phyloP scores from a whole-genome alignment of 495 filamentous ascomycete genomes.

The Lophiotrema nucula region DNA sequence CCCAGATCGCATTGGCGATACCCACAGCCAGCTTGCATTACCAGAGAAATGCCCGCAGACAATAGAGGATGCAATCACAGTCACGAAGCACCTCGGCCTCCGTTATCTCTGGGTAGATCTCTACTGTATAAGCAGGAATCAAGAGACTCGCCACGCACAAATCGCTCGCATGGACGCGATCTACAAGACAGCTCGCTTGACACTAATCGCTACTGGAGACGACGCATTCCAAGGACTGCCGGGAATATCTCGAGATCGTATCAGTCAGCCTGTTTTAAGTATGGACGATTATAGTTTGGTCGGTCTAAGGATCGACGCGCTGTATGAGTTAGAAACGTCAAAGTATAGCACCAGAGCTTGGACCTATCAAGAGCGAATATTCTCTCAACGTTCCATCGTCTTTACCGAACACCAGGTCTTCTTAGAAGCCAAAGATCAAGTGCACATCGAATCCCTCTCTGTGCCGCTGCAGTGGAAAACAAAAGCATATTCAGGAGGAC shows the following conservation, averaged over 20 bases:
- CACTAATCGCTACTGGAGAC: constrained; percentile 38
- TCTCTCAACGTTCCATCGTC: no score
- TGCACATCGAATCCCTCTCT: no score
- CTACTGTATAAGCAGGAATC: constrained; percentile 5
- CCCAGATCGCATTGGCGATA: no score
- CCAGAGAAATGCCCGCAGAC: constrained; percentile 6
- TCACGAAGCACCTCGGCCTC: neutral
- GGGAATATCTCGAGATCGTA: constrained; percentile 17
- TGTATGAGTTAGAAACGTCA: no score
- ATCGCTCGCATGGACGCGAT: constrained; percentile 38
- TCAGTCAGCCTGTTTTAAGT: neutral
- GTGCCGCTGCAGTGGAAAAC: no score
- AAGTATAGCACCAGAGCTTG: no score
- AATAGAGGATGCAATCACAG: constrained; percentile 35
- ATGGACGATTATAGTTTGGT: neutral
- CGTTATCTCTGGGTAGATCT: constrained; percentile 13
- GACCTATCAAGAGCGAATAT: no score
- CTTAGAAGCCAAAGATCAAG: no score
- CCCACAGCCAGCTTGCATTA: no score
- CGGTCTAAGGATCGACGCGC: no score
- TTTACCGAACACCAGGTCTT: no score
- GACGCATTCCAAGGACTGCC: constrained; percentile 37
- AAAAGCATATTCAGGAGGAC: no score
- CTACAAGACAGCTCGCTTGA: constrained; percentile 29
- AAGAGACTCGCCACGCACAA: constrained; percentile 31